Evolutionary conservation across 371 early-diverging fungal genomes (phyloP).

Genomic region (Circinella minor): DNA sequence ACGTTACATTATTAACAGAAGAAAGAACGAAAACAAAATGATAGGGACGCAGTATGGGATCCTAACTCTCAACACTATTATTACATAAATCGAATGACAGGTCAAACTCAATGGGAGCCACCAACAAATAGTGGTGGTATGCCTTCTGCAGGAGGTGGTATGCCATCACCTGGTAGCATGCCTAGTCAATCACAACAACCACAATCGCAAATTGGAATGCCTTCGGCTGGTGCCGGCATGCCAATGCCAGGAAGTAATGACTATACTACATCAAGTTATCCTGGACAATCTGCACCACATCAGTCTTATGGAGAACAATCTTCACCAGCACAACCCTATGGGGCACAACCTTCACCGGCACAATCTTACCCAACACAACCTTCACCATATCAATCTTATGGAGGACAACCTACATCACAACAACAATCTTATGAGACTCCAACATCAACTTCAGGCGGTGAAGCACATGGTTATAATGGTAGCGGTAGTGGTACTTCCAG

Average conservation of each 20-base stretch:
- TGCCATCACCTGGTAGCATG: not conserved
- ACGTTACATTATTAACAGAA: not conserved
- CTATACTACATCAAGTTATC: not conserved
- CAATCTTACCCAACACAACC: not conserved
- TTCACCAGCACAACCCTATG: not conserved
- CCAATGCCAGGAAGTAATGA: slow-evolving; percentile 6
- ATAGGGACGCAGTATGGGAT: slow-evolving; percentile 49
- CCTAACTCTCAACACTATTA: slow-evolving; percentile 41
- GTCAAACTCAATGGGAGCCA: slow-evolving; percentile 47
- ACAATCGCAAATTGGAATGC: not conserved
- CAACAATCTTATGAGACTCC: not conserved
- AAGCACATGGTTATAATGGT: slow-evolving; percentile 29
- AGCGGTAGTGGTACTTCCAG: slow-evolving; percentile 1
- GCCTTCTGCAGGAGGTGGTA: too few species aligned
- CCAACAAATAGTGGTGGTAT: slow-evolving; percentile 25
- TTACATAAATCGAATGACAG: slow-evolving; percentile 38
- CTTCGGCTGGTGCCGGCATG: not conserved
- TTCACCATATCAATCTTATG: not conserved
- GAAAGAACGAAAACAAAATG: not conserved
- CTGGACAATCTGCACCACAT: not conserved
- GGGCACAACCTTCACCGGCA: not conserved
- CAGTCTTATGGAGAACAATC: not conserved
- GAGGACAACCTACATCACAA: not conserved
- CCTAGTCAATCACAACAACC: not conserved
- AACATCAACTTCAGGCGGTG: slow-evolving; percentile 16